Conservation (phyloP, 805 yeast species). For the Candida maesae region DNA sequence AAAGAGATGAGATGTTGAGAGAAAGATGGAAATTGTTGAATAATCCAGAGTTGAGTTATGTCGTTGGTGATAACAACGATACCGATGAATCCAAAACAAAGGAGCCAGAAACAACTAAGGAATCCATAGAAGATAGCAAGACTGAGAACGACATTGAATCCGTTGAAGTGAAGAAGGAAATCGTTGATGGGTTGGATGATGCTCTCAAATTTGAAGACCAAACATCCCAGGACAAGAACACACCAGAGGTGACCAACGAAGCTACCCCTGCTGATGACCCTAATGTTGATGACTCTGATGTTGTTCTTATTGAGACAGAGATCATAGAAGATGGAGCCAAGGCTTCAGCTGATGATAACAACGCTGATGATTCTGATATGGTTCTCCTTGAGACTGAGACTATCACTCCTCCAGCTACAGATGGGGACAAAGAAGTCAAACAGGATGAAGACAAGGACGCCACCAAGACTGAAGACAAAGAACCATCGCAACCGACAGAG, state of each 20-base stretch:
- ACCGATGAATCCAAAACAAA: too few relatives aligned
- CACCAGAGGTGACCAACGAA: neutral
- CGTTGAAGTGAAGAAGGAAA: neutral
- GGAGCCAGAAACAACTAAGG: too few relatives aligned
- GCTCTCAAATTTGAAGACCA: too few relatives aligned
- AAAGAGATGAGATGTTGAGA: constrained; percentile 29
- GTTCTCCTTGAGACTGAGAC: neutral
- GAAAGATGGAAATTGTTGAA: constrained; percentile 26
- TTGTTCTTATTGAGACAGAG: too few relatives aligned
- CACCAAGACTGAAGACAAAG: neutral
- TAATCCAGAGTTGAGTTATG: constrained; percentile 11
- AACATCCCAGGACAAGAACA: too few relatives aligned
- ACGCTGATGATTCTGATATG: neutral
- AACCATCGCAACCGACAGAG: neutral
- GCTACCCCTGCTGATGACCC: too few relatives aligned
- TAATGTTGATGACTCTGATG: neutral
- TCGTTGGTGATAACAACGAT: neutral
- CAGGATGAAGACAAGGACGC: neutral
- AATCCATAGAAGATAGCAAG: neutral
- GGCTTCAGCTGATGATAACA: too few relatives aligned
- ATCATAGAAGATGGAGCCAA: neutral
- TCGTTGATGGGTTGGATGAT: too few relatives aligned
- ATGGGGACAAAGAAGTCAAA: neutral
- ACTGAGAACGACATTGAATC: neutral
- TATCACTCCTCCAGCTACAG: neutral